Base-by-base conservation (phyloP, 2,329 filamentous ascomycete species). In the Metarhizium guizhouense region DNA sequence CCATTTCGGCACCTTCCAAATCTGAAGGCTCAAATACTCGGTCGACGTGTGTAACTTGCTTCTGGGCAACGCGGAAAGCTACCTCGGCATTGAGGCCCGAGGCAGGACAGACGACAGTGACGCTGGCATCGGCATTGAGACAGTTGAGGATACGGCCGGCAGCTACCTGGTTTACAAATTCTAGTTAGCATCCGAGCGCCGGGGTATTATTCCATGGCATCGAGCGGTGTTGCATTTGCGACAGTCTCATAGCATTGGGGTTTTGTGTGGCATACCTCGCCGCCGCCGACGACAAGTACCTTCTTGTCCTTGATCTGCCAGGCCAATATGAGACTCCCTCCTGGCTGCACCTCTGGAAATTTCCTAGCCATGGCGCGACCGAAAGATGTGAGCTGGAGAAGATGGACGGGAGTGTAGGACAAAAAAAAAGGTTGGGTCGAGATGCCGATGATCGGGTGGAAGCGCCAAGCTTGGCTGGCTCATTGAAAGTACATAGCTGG, bases 271-370 rank as follows among this genome's bases (percentile, higher is more conserved):
- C 82, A 63, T 76, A 95, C 93, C 80, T 97, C 93, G 71, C 94
- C 94, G 64, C 94, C 94, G 61, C 94, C 94, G 7, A 99, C 84
- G 4, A 99, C 88, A n/a, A 99, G 76, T 16, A 97, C 87, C 61
- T 85, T 84, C 73, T 95, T 96, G 70, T 86, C 86, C 68, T 85
- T 87, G 65, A 96, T 86, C 75, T 97, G 94, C 92, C 93, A 99
- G 67, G 94, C 94, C 53, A 99, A 77, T 60, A 99, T 94, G 61
- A 99, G 76, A 59, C 93, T 97, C 57, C 92, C 94, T 53, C 93
- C 93, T 56, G 90, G 89, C 72, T 96, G 86, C 32, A 97, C 83
- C 60, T 87, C 78, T 56, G 92, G 90, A 67, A 88, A 96, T 52
- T 80, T 69, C 52, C 70, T 71, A 43, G 68, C 65, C 68, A 73